Percentiles rank a stretch among this genome's conserved stretches.
Evolutionary conservation across 1,284 basidiomycete genomes (phyloP).

Genomic region (Mixia osmundae): DNA sequence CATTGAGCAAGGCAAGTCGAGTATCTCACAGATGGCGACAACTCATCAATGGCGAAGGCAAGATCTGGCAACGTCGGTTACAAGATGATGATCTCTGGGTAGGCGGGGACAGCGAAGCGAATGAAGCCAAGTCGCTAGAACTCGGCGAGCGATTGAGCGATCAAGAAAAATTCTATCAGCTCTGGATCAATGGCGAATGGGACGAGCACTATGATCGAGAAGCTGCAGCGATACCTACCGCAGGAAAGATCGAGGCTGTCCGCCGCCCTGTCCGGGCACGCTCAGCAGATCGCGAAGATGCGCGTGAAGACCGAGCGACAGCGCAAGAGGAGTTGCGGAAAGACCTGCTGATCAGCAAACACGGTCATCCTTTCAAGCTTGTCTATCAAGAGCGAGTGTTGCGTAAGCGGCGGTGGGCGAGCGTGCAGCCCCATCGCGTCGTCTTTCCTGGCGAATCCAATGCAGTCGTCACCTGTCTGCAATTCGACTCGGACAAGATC

Average conservation of each 20-base stretch:
- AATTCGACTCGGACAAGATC: constrained; percentile 78
- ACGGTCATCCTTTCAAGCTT: constrained; percentile 59
- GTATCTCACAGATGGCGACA: constrained; percentile 58
- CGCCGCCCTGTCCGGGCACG: neutral
- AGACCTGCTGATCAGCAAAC: neutral
- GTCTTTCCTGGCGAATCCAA: constrained; percentile 67
- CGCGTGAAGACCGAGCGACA: neutral
- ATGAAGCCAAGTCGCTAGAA: constrained; percentile 12
- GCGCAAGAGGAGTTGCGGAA: neutral
- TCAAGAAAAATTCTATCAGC: neutral
- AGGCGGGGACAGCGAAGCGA: constrained; percentile 38
- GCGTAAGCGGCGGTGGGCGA: constrained; percentile 49
- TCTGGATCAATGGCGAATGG: neutral
- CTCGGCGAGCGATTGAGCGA: neutral
- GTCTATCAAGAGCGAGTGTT: constrained; percentile 63
- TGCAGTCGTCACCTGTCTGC: constrained; percentile 74
- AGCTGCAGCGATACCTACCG: neutral
- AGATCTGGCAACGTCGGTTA: constrained; percentile 58
- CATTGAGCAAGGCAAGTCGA: constrained; percentile 50
- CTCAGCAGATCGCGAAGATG: neutral
- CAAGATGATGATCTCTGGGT: constrained; percentile 60
- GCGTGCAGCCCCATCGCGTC: constrained; percentile 36
- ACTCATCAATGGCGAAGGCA: constrained; percentile 57
- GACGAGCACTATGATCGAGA: neutral
- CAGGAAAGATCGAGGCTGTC: neutral